phyloP scores from a whole-genome alignment of 2,329 filamentous ascomycete genomes.

The Fragosphaeria purpurea region DNA sequence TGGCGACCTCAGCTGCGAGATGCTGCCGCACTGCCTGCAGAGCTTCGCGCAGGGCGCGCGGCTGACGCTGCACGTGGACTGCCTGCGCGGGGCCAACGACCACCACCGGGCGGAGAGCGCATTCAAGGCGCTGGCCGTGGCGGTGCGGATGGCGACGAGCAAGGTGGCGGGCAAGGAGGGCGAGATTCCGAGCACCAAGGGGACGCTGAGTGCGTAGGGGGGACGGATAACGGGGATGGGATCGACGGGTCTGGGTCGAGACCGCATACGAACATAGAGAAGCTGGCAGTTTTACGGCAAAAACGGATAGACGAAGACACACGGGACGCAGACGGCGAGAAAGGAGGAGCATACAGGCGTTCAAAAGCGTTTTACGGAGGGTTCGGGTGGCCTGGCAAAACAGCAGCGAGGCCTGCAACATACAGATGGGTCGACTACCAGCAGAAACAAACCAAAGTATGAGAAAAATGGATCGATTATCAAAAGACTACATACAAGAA shows the following conservation, averaged over 20 bases:
- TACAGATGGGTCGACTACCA: neutral
- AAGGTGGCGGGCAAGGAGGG: conserved; percentile 72
- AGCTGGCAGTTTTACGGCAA: too few relatives aligned
- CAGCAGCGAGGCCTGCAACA: neutral
- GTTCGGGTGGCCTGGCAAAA: too few relatives aligned
- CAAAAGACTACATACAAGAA: too few relatives aligned
- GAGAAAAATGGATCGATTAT: neutral
- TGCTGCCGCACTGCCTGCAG: conserved; percentile 92
- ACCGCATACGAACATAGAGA: too few relatives aligned
- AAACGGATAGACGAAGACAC: too few relatives aligned
- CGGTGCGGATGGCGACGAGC: conserved; percentile 66
- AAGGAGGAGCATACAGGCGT: too few relatives aligned
- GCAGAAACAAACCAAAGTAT: conserved; percentile 5
- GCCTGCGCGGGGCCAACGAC: conserved; percentile 82
- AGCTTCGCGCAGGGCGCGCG: conserved; percentile 87
- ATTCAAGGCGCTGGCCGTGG: conserved; percentile 91
- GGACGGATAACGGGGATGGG: neutral
- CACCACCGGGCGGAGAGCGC: conserved; percentile 94
- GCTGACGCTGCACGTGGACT: conserved; percentile 92
- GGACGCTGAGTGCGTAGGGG: conserved; percentile 58
- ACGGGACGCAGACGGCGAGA: too few relatives aligned
- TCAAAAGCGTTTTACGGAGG: too few relatives aligned
- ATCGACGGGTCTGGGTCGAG: too few relatives aligned
- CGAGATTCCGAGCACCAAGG: conserved; percentile 94
- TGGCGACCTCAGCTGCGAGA: conserved; percentile 86